Evolutionary conservation across 192 early-diverging fungal genomes (phyloP), one percentile per base, ranked within the genome.

Genomic region (Phycomyces nitens): DNA sequence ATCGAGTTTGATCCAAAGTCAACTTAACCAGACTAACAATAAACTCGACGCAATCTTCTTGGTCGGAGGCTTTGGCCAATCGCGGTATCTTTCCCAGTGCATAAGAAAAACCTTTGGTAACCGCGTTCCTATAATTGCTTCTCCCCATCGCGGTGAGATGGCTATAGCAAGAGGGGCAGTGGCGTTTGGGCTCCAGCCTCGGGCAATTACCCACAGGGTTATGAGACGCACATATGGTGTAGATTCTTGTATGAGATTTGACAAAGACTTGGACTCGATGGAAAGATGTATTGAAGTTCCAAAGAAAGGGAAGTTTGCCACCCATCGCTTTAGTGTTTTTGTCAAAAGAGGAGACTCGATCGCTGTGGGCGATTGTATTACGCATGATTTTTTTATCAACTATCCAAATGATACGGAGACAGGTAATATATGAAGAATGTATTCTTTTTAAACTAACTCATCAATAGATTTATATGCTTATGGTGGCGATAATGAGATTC

Each of bases 1-100:
- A 16, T 38, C 18, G 55, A n/a, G 1, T 5, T 20, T 56, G 7
- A 56, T 56, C 5, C 15, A 29, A 16, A 4, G 18, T 20, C 55
- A 56, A 27, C 39, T 56, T 29, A 63, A 74, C 53, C 42, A 67
- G 39, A 14, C 58, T 62, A 49, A 69, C 55, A 43, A 70, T 50
- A 58, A 56, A 54, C 43, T 83, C 40, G 34, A 64, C n/a, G 73
- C 77, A 14, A 80, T 83, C 15, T 83, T 83, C 58, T 68, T 83
- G 34, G 82, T 83, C 40, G 82, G 82, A 51, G 82, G 82, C 20
- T 80, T 80, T 58, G 80, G 82, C 20, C 74, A 78, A 66, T 81
- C 79, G 6, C 53, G 59, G 16, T 80, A 80, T 38, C 62, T 83
- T n/a, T 74, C 70, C 39, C 47, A 66, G 41, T 60, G 65, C 23